Evolutionary conservation across 306 rosid species (phyloP), one percentile per base, ranked within the genome.

Genomic region (Dalbergia oliveri): DNA sequence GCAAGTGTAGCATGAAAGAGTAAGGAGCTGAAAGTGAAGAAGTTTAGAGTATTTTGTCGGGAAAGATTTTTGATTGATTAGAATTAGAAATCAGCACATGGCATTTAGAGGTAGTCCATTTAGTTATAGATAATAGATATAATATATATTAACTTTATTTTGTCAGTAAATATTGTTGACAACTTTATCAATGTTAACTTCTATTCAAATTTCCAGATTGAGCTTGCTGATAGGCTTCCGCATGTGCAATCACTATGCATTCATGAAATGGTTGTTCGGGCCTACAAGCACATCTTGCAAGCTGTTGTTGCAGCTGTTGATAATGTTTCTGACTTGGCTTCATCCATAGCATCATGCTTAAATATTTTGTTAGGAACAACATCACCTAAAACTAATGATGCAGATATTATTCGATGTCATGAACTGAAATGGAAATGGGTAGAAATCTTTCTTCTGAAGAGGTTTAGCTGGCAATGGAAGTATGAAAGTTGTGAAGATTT

Each of bases 161-260:
- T 26, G 31, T 26, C 3, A 26, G 31, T 1, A 26, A 26, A 26
- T 1, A 2, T 26, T 26, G 31, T 59, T 41, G 66, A 67, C 31
- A 70, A 79, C 49, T 66, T 83, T 43, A 72, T 70, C 44, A 12
- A 15, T 45, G 31, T 15, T 70, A 73, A 81, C 18, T 53, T 73
- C 69, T 79, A 13, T 68, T 78, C 58, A 71, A 74, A 34, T 70
- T 75, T 23, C 72, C 84, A 95, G 99, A 98, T 95, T 71, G 97
- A 95, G 84, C 98, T 95, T 86, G 92, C 99, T 18, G 99, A 95
- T 82, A 93, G 93, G 86, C 99, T 95, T 73, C 98, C 99, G 43
- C 99, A 95, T 61, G 98, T 95, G 75, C 98, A 91, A 89, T 95
- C 98, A 49, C 94, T 95, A 26, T 95, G 99, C 58, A 75, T 90